phyloP scores from a whole-genome alignment of 768 basidiomycete genomes.

The Pleurotus ostreatus region DNA sequence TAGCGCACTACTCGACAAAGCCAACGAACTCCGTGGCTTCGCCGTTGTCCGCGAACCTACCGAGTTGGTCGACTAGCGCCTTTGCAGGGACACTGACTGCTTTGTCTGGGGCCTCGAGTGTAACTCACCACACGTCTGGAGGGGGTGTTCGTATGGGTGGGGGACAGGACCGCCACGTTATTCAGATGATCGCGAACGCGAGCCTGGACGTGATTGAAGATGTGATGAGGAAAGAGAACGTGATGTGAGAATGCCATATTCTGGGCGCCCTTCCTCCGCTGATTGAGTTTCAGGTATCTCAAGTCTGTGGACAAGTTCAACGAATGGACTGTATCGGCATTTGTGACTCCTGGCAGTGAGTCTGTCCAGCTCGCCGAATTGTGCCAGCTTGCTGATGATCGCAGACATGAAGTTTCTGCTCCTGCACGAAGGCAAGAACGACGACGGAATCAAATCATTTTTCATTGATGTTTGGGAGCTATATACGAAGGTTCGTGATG shows the following conservation, averaged over 20 bases:
- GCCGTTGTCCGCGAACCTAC: constrained; percentile 77
- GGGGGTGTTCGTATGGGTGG: constrained; percentile 68
- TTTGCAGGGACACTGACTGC: constrained; percentile 89
- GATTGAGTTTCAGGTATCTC: constrained; percentile 65
- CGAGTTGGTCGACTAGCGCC: constrained; percentile 88
- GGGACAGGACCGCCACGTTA: constrained; percentile 87
- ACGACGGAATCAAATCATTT: constrained; percentile 92
- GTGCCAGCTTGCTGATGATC: constrained; percentile 10
- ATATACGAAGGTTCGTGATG: constrained; percentile 80
- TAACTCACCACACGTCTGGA: constrained; percentile 55
- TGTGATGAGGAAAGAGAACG: constrained; percentile 75
- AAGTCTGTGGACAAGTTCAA: constrained; percentile 97
- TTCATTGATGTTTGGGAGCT: constrained; percentile 96
- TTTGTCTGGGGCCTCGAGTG: constrained; percentile 78
- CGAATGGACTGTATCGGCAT: constrained; percentile 97
- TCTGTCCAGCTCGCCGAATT: neutral
- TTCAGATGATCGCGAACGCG: constrained; percentile 98
- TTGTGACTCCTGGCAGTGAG: constrained; percentile 93
- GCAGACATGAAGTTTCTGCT: constrained; percentile 93
- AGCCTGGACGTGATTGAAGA: constrained; percentile 95
- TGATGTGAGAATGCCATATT: constrained; percentile 53
- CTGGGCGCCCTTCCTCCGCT: constrained; percentile 6
- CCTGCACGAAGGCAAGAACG: constrained; percentile 93
- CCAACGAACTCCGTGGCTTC: constrained; percentile 56
- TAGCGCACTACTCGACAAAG: constrained; percentile 80